Percentiles rank a stretch among this genome's conserved stretches.
These are phyloP conservation scores for Thielaviopsis ethacetica DNA, from an alignment of 2,329 filamentous ascomycete species.

Conservation along the genomic window DNA sequence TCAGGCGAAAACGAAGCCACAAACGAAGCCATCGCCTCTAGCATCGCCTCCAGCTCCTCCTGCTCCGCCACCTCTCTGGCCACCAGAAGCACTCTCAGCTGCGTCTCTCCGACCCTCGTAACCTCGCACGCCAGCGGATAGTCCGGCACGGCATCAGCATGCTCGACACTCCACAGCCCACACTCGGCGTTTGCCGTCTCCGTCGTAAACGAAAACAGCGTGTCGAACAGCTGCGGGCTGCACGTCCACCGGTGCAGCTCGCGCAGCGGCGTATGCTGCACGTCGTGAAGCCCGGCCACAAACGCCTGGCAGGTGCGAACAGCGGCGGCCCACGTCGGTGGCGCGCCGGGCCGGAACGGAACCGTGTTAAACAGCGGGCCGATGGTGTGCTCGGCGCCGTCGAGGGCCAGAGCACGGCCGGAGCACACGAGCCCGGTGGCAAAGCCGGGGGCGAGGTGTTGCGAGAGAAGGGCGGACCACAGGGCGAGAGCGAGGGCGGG, in stretches of 20 bases:
- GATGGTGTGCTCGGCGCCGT: slow-evolving; percentile 48
- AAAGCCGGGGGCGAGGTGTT: slow-evolving; percentile 27
- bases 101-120: slow-evolving; percentile 31
- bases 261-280: slow-evolving; percentile 64
- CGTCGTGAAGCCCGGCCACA: slow-evolving; percentile 49
- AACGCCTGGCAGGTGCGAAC: slow-evolving; percentile 52
- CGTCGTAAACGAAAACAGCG: slow-evolving; percentile 66
- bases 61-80: slow-evolving; percentile 21
- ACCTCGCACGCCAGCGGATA: slow-evolving; percentile 69
- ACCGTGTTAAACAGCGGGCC: slow-evolving; percentile 86
- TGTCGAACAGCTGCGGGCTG: slow-evolving; percentile 54
- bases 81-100: slow-evolving; percentile 41
- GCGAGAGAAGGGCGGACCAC: slow-evolving; percentile 50
- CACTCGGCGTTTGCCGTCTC: slow-evolving; percentile 19
- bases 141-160: slow-evolving; percentile 37
- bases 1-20: not conserved
- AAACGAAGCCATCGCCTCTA: not conserved
- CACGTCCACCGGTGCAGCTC: slow-evolving; percentile 64
- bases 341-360: slow-evolving; percentile 40
- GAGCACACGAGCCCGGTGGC: slow-evolving; percentile 64
- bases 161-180: slow-evolving; percentile 37
- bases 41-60: not conserved
- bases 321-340: slow-evolving; percentile 41
- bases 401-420: slow-evolving; percentile 55
- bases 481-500: slow-evolving; percentile 63